Base-by-base conservation (phyloP, 345 rosid species). In the Lepidium sativum region DNA sequence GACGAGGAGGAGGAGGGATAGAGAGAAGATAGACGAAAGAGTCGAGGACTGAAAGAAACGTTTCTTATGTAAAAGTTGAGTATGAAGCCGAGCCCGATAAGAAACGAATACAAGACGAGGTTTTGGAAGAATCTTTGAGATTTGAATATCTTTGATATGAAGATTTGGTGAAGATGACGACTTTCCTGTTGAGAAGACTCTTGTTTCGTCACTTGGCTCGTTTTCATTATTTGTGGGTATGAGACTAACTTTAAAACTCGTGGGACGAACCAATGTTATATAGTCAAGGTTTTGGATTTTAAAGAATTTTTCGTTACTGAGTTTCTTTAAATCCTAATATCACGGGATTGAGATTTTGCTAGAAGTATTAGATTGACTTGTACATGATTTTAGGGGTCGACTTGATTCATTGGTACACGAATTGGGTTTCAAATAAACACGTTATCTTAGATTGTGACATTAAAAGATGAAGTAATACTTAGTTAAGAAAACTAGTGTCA, bases 81-180 rank as follows among this genome's bases (percentile, higher is more conserved):
- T 11, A 75, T 54, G 64, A 82, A 27, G 9, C 86, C 81, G 1
- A 84, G 44, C 61, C 75, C 79, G 16, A 86, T 76, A 43, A 82
- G 58, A 39, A 86, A 56, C 56, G 71, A 71, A 53, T 64, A 57
- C 11, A 67, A 48, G 15, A 84, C 59, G 62, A 80, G 59, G 52
- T 38, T 50, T 2, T 74, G 83, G 37, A 76, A 68, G 41, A 79
- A 69, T 53, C 54, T 47, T 1, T 60, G 86, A 60, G 51, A 47
- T 45, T 41, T 74, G 39, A 31, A 34, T 29, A 72, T 18, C 48
- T 51, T 50, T 0, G 76, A 50, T 35, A 58, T 42, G 21, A 65
- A 4, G 67, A 65, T 65, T 72, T 64, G 60, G 33, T 65, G 66
- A 65, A 64, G 66, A 16, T 29, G 42, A 8, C 40, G 60, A 16